Conservation (phyloP, 495 filamentous ascomycete species). For the Hapsidospora chrysogenum region DNA sequence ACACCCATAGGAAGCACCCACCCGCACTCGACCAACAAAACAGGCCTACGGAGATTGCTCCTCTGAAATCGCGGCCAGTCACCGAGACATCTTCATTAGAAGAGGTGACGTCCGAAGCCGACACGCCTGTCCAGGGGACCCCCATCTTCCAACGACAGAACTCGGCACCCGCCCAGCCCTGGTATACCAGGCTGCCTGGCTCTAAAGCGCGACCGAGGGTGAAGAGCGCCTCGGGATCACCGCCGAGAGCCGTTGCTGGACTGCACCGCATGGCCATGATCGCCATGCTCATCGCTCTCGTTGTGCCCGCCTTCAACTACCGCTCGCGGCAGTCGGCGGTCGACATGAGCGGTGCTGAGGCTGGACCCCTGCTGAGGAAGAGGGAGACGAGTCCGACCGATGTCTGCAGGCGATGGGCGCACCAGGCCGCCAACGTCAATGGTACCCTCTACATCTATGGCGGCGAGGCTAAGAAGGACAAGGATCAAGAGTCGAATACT, state of each 20-base stretch:
- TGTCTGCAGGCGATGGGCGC: slow-evolving; percentile 50
- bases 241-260: slow-evolving; percentile 18
- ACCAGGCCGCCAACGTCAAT: slow-evolving; percentile 51
- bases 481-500: slow-evolving; percentile 35
- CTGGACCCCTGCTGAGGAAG: slow-evolving; percentile 22
- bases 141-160: slow-evolving; percentile 3
- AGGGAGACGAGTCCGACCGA: slow-evolving; percentile 31
- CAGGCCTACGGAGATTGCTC: not conserved
- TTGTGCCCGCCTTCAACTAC: slow-evolving; percentile 29
- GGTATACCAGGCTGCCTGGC: slow-evolving; percentile 19
- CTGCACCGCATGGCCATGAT: slow-evolving; percentile 28
- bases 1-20: not conserved
- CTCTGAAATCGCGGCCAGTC: slow-evolving; percentile 1
- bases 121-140: no score
- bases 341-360: slow-evolving; percentile 23
- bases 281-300: slow-evolving; percentile 33
- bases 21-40: not conserved
- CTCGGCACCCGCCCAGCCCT: slow-evolving; percentile 8
- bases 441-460: slow-evolving; percentile 66
- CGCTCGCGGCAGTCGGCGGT: slow-evolving; percentile 17
- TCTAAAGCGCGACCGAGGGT: slow-evolving; percentile 21
- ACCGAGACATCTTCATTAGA: no score
- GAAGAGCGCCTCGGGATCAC: slow-evolving; percentile 20
- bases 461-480: slow-evolving; percentile 35
- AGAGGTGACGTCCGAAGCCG: not conserved